These are phyloP conservation scores for Vanrija pseudolonga DNA, from an alignment of 1,284 basidiomycete genomes.

Conservation along the genomic window DNA sequence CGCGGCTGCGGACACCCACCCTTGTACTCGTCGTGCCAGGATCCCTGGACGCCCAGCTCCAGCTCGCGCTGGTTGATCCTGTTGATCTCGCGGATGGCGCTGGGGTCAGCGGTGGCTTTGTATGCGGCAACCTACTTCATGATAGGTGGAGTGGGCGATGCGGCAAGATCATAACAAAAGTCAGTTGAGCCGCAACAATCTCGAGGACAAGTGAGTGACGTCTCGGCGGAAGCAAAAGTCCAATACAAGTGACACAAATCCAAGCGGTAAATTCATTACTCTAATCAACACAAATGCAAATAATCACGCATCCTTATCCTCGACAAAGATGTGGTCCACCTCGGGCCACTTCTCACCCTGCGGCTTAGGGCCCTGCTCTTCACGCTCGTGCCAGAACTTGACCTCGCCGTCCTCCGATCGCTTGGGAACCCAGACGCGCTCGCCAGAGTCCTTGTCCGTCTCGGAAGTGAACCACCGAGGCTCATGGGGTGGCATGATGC, in stretches of 20 bases:
- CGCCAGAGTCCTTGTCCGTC: conserved; percentile 78
- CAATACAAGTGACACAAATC: too few species aligned
- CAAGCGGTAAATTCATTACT: too few species aligned
- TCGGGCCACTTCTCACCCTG: conserved; percentile 59
- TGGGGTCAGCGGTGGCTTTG: conserved; percentile 40
- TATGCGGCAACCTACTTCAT: conserved; percentile 19
- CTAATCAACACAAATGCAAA: too few species aligned
- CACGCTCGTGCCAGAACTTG: conserved; percentile 81
- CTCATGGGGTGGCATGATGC: conserved; percentile 65
- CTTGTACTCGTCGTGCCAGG: conserved; percentile 97
- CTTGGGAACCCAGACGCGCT: conserved; percentile 75
- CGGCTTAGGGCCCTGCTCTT: conserved; percentile 57
- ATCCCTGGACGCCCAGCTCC: conserved; percentile 70
- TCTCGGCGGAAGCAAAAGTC: too few species aligned
- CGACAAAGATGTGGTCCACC: conserved; percentile 77
- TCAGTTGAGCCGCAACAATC: too few species aligned
- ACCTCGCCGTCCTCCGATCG: conserved; percentile 55
- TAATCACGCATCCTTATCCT: conserved; percentile 33
- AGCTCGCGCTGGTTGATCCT: conserved; percentile 90
- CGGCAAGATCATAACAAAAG: too few species aligned
- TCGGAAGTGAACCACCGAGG: conserved; percentile 78
- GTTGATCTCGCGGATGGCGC: conserved; percentile 87
- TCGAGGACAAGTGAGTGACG: too few species aligned
- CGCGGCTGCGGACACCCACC: conserved; percentile 52
- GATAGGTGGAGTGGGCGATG: neutral